Evolutionary conservation across 139 green algal genomes (phyloP).

Genomic region (Volvox africanus): DNA sequence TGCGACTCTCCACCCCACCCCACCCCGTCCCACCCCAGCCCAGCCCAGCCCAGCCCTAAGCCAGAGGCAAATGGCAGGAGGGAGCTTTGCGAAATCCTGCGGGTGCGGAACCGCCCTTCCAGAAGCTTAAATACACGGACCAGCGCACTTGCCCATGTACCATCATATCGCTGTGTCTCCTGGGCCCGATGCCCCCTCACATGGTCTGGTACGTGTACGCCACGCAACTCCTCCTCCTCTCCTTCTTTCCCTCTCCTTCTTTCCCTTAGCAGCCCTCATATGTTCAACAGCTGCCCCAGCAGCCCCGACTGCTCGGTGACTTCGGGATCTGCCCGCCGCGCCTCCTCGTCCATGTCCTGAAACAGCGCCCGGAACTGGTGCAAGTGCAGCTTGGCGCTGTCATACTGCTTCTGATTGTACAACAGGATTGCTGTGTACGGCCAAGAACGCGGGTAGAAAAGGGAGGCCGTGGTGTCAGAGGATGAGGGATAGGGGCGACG

Average conservation of each 20-base stretch:
- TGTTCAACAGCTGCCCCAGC: slow-evolving; percentile 60
- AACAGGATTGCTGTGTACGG: slow-evolving; percentile 70
- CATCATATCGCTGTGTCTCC: no score
- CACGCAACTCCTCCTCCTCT: no score
- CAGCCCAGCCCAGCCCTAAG: no score
- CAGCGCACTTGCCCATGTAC: no score
- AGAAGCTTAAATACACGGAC: no score
- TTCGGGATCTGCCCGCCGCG: slow-evolving; percentile 53
- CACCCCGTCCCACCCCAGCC: no score
- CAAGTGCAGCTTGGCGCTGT: slow-evolving; percentile 53
- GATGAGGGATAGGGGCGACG: neutral
- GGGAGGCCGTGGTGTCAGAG: neutral
- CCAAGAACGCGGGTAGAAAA: neutral
- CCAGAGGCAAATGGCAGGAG: no score
- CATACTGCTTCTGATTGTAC: slow-evolving; percentile 52
- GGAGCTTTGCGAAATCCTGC: no score
- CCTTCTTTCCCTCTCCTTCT: neutral
- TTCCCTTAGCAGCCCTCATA: neutral
- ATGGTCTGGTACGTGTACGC: no score
- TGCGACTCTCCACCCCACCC: no score
- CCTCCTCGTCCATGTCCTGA: slow-evolving; percentile 59
- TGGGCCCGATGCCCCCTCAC: no score
- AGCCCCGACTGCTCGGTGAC: slow-evolving; percentile 55
- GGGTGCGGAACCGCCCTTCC: no score
- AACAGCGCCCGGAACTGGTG: slow-evolving; percentile 59